Evolutionary conservation across 805 yeast genomes (phyloP), one percentile per base, ranked within the genome.

Genomic region (Ogataea ramenticola): DNA sequence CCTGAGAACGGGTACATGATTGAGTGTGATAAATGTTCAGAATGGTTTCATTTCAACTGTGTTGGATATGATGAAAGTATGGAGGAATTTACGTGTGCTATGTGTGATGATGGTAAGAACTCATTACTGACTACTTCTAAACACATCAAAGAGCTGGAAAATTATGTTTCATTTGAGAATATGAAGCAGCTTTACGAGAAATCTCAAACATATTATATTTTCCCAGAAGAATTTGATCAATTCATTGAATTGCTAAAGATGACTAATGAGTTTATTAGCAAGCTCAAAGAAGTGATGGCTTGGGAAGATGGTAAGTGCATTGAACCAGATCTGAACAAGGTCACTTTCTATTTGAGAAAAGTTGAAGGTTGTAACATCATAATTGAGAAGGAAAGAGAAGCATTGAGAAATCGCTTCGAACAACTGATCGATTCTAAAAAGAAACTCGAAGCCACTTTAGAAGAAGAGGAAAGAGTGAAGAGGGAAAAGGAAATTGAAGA

Each of bases 1-100:
- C 60, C 61, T 21, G 90, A 82, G 51, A 60, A 71, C 51, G 74
- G 85, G 7, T 71, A 75, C 0, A 82, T 82, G 86, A 75, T 81
- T 38, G 83, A 77, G 46, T 83, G 90, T 62, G 89, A 82, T 49
- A 61, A 58, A 16, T 84, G 91, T 58, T 67, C 72, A 43, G 87
- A 82, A 52, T 82, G 89, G 89, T 83, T 76, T 54, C 90, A 83
- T 55, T 71, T 74, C 39, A 61, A 60, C 15, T 83, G 90, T 59
- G 66, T 82, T 37, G 71, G 71, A 41, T 54, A 67, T 35, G 46
- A 48, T 35, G 55, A 51, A 24, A 43, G 39, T 2, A 59, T 65
- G 31, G 66, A 61, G n/a, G 52, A 49, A 3, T 80, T 71, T 50
- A 58, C 70, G 14, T 80, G 87, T 61, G 74, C 82, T 1, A 51